Base-by-base conservation (phyloP, 495 filamentous ascomycete species). In the Margaritispora aquatica region DNA sequence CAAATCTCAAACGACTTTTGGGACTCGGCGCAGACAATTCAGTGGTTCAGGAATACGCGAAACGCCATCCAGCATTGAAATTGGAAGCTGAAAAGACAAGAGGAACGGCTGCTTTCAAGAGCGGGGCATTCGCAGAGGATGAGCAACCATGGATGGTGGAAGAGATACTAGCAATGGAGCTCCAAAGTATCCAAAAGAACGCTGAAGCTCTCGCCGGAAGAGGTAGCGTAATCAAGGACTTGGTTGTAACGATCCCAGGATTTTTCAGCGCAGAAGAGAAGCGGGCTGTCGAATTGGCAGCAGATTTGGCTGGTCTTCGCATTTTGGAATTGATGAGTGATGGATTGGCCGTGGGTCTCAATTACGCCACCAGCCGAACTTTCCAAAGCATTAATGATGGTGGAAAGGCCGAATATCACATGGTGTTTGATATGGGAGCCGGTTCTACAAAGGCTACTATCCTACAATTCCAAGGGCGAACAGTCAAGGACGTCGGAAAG, bases 351-450 rank as follows among this genome's bases (percentile, higher is more conserved):
- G 92, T 97, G 47, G 94, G 90, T 1, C 71, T 99, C 55, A 94
- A 99, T 71, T 99, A 97, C 70, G 94, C 94, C 20, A 97, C 90
- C 17, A 87, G 82, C 65, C 82, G 94, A 63, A 89, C 84, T 21
- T 99, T 99, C 73, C 90, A 90, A 17, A 88, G 79, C 60, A 75
- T 95, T 36, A 88, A 81, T 44, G 86, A 93, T 56, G 92, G 91
- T 48, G 86, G 85, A 64, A 92, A 90, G 76, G 89, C 94, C 2
- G 94, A 99, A 71, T 82, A 88, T 66, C 90, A 99, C 69, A 77
- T 99, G 68, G 83, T 99, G 19, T 97, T 91, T 64, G 95, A 99
- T 66, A 97, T 97, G 92, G 94, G 94, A 59, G 94, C 94, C 66
- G 94, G 94, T 9, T 96, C 90, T n/a, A 90, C 95, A 17, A 96